Base-by-base conservation (phyloP, 345 rosid genomes). In the Corymbia maculata region DNA sequence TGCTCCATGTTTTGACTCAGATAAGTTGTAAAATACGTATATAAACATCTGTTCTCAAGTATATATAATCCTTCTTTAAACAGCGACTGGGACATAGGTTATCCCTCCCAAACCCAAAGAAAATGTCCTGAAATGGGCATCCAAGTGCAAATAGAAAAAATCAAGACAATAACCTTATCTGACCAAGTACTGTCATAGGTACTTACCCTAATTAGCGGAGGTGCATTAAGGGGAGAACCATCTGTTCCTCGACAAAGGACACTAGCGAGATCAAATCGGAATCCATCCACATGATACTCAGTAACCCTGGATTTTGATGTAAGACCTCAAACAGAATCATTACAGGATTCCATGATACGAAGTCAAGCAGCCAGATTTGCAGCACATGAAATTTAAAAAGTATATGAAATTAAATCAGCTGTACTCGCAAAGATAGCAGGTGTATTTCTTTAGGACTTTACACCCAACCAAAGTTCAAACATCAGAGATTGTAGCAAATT, bases 261-360 rank as follows among this genome's bases (percentile, higher is more conserved):
- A 93, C 99, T 96, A 61, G 98, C 96, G 80, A 97, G 98, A 94
- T 97, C 99, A 92, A 96, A 97, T 70, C 99, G 93, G 89, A 97
- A 97, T 88, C 99, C 99, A 91, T 97, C 99, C 89, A 97, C 94
- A 57, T 96, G 99, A 92, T 97, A 96, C 70, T 96, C 98, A 42
- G 88, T 90, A 88, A 94, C 97, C 99, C 98, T 97, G 92, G n/a
- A 75, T 36, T 59, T 75, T 42, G 55, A 44, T 49, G 52, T 85
- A 84, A 89, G 85, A 80, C 79, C 88, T 89, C 80, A 32, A 88
- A 75, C 19, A 66, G 50, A 49, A 16, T 28, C 51, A 44, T 86
- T 42, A 52, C 14, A 79, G 44, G 13, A 89, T 85, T 79, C 79
- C 30, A 45, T 7, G 26, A 45, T 24, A 64, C 1, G 2, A 66